Conservation (phyloP, 345 rosid species). For the Chamaenerion angustifolium region DNA sequence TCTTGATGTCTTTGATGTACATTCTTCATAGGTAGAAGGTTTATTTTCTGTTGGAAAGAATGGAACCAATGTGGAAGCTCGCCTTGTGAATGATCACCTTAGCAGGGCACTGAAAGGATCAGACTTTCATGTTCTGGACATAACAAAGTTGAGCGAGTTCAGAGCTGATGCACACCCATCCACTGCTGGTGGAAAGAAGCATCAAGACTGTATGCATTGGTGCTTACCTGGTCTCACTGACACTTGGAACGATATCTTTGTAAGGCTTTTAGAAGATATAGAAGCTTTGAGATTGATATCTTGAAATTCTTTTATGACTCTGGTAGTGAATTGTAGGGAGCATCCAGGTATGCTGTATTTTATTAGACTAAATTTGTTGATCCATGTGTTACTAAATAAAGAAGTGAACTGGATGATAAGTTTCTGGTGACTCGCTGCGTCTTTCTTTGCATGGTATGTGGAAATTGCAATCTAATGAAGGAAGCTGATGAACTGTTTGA, state of each 20-base stretch:
- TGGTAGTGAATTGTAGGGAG: too few relatives aligned
- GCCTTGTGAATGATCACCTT: constrained; percentile 56
- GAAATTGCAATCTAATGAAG: too few relatives aligned
- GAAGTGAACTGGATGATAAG: too few relatives aligned
- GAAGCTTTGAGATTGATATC: constrained; percentile 13
- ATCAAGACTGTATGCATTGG: constrained; percentile 95
- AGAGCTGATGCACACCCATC: constrained; percentile 94
- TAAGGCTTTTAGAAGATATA: constrained; percentile 17
- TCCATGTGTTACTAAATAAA: too few relatives aligned
- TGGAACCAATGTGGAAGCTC: constrained; percentile 66
- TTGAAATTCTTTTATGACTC: neutral
- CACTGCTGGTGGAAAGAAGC: constrained; percentile 71
- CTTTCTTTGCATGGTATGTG: too few relatives aligned
- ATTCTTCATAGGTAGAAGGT: constrained; percentile 43
- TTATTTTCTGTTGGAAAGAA: constrained; percentile 51
- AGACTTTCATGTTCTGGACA: constrained; percentile 48
- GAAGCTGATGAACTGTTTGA: too few relatives aligned
- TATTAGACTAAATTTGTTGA: too few relatives aligned
- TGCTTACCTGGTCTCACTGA: constrained; percentile 88
- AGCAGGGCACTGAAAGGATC: constrained; percentile 34
- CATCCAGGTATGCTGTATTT: too few relatives aligned
- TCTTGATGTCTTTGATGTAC: neutral
- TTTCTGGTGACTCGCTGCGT: too few relatives aligned
- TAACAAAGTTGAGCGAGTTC: constrained; percentile 75
- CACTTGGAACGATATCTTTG: constrained; percentile 70